Base-by-base conservation (phyloP, 768 basidiomycete species). In the Amylocystis lapponica region DNA sequence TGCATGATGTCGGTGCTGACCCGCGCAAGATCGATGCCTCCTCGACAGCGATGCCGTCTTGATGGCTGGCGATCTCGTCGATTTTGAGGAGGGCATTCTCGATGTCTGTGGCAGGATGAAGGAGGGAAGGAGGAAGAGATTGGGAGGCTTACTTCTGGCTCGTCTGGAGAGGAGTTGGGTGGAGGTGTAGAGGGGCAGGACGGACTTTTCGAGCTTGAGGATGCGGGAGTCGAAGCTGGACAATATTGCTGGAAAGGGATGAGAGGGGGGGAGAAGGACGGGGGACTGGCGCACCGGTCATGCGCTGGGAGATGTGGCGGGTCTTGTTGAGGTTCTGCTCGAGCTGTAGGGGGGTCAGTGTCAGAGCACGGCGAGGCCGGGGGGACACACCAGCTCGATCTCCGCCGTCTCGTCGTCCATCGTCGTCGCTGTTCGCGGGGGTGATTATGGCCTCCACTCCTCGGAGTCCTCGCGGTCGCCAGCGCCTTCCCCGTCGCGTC, bases 291-390 rank as follows among this genome's bases (percentile, higher is more conserved):
- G 43, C 66, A 91, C 87, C 78, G 47, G 78, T 89, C 88, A 92
- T 91, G 39, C 86, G 72, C 55, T 85, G 83, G 1, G 88, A 90
- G 47, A 88, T 84, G 55, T 86, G 86, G 17, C 77, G 76, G 0
- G 88, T 91, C 65, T 90, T 91, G 62, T 85, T 81, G 32, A 92
- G 68, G 58, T 91, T 90, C 63, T 91, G 89, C 65, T 92, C 86
- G 9, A 92, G 74, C 88, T 88, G 34, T n/a, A 22, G 13, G 11
- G 11, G 14, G 20, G 2, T 17, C 14, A 41, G 16, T 27, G 22
- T 0, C 10, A 26, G 11, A 27, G 16, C n/a, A 3, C 26, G 20
- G 30, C 5, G n/a, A 26, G 17, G n/a, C n/a, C n/a, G n/a, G n/a
- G n/a, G n/a, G n/a, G n/a, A n/a, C 64, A 21, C 50, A 83, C 82